phyloP scores from a whole-genome alignment of 164 flowering plant genomes.

The Protea cynaroides region DNA sequence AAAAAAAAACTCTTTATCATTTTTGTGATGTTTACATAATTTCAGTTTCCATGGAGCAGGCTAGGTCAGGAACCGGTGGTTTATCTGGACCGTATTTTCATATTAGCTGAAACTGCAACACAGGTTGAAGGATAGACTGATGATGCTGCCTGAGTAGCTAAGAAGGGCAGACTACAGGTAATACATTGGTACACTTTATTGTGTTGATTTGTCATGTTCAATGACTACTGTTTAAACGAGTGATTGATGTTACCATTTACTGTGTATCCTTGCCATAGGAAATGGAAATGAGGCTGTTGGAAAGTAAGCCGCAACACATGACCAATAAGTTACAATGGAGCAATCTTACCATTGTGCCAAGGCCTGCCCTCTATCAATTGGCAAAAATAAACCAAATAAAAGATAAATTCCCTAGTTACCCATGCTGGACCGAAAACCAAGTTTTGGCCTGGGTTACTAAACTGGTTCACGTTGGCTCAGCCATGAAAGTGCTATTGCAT shows the following conservation, averaged over 20 bases:
- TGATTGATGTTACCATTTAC: neutral
- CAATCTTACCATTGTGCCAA: too few relatives aligned
- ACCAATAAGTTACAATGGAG: too few relatives aligned
- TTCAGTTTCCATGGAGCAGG: slow-evolving; percentile 99
- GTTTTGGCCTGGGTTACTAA: too few relatives aligned
- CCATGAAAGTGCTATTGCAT: too few relatives aligned
- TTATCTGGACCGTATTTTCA: slow-evolving; percentile 74
- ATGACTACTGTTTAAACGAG: neutral
- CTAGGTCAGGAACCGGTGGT: slow-evolving; percentile 99
- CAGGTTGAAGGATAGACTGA: slow-evolving; percentile 72
- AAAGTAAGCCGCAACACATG: slow-evolving; percentile 51
- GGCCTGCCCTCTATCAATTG: too few relatives aligned
- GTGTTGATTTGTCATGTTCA: neutral
- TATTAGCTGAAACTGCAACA: slow-evolving; percentile 91
- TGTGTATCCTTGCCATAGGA: slow-evolving; percentile 39
- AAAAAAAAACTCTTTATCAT: neutral
- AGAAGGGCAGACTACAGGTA: slow-evolving; percentile 74
- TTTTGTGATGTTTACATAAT: neutral
- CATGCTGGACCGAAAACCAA: too few relatives aligned
- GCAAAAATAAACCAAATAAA: too few relatives aligned
- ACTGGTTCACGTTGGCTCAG: too few relatives aligned
- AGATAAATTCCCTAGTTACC: too few relatives aligned
- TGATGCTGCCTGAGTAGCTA: slow-evolving; percentile 84
- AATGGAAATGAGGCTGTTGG: slow-evolving; percentile 83
- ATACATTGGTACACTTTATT: slow-evolving; percentile 11